A percentile compares a stretch with the other conserved stretches of the same genome.
These are phyloP conservation scores for Pilaira anomala DNA, from an alignment of 192 early-diverging fungal genomes.

Conservation along the genomic window DNA sequence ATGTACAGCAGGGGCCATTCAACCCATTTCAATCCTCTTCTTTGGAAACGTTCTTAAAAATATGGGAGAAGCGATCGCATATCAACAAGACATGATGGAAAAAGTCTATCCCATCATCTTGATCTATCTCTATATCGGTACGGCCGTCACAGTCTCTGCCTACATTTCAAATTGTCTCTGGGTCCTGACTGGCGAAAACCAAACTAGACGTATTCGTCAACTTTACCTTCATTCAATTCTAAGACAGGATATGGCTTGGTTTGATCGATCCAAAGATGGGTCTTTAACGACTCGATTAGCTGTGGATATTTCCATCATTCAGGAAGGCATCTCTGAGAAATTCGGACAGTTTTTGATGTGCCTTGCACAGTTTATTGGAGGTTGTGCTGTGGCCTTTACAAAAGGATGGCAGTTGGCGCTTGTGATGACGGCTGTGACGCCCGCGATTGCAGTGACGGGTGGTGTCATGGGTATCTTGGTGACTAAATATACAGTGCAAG, in stretches of 20 bases:
- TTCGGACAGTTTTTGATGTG: constrained; percentile 66
- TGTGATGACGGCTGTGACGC: constrained; percentile 73
- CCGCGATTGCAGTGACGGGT: constrained; percentile 53
- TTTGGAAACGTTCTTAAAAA: constrained; percentile 33
- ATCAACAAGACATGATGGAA: constrained; percentile 21
- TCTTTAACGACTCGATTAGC: constrained; percentile 84
- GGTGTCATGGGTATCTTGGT: constrained; percentile 36
- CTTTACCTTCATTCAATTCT: constrained; percentile 72
- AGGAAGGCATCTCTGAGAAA: constrained; percentile 87
- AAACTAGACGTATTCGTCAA: constrained; percentile 62
- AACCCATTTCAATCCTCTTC: constrained; percentile 29
- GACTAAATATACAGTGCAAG: constrained; percentile 41
- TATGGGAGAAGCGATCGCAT: constrained; percentile 16
- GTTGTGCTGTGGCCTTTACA: constrained; percentile 77
- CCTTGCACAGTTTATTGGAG: constrained; percentile 62
- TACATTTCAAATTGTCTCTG: constrained; percentile 59
- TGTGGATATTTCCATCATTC: constrained; percentile 75
- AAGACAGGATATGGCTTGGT: constrained; percentile 85
- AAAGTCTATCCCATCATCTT: constrained; percentile 32
- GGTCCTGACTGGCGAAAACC: constrained; percentile 46
- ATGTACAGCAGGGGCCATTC: constrained; percentile 17
- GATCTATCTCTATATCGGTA: constrained; percentile 56
- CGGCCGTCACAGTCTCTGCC: constrained; percentile 48
- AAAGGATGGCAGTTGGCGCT: constrained; percentile 72
- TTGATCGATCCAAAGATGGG: constrained; percentile 70